Conservation (phyloP, 148 eudicot species). For the Rhododendron ovatum region DNA sequence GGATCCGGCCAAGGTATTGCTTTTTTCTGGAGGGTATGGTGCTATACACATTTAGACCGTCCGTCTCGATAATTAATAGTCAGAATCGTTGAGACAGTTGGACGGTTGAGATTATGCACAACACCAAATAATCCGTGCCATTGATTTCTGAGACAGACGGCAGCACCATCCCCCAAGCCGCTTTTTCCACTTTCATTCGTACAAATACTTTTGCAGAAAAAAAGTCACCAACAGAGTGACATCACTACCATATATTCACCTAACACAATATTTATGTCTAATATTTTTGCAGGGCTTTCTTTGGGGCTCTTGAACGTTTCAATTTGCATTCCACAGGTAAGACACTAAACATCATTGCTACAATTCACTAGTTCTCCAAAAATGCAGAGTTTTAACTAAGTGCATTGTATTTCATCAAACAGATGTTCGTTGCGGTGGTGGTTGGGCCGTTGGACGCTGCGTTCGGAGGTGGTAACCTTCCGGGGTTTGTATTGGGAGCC, state of each 20-base stretch:
- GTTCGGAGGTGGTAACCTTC: slow-evolving; percentile 4
- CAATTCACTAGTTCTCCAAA: not conserved
- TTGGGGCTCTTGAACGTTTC: not conserved
- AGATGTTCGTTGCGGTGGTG: not conserved
- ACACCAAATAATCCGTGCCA: too few species aligned
- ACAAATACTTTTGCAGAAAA: not conserved
- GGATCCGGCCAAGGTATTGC: not conserved
- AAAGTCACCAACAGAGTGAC: not conserved
- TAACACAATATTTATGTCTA: not conserved
- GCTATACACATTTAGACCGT: too few species aligned
- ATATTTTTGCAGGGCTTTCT: not conserved
- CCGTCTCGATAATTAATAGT: too few species aligned
- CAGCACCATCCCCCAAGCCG: too few species aligned
- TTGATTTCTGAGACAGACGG: too few species aligned
- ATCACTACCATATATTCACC: not conserved
- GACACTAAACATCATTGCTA: not conserved
- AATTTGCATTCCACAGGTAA: not conserved
- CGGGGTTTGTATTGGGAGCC: not conserved
- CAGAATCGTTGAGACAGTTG: too few species aligned
- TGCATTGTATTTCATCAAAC: not conserved
- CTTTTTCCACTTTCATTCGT: not conserved
- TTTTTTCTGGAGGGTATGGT: too few species aligned
- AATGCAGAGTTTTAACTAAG: too few species aligned
- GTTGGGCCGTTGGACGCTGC: slow-evolving; percentile 1
- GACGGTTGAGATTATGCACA: too few species aligned